Evolutionary conservation across 164 flowering plant genomes (phyloP).

Genomic region (grape (Vitis vinifera)): ASM3070453v1 NC_081810.1:13223501-13224000

Average conservation of each 20-base stretch:
- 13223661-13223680: conserved; percentile 12
- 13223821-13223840: no score
- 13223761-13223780: no score
- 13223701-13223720: conserved; percentile 27
- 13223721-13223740: conserved; percentile 13
- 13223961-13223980: no score
- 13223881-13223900: background rate
- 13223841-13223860: no score
- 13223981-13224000: background rate
- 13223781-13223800: no score
- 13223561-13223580: conserved; percentile 4
- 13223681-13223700: conserved; percentile 26
- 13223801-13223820: no score
- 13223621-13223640: conserved; percentile 7
- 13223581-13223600: conserved; percentile 11
- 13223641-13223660: conserved; percentile 15
- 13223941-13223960: no score
- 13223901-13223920: background rate
- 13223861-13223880: no score
- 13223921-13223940: background rate
- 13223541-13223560: conserved; percentile 15
- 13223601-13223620: background rate
- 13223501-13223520: conserved; percentile 10
- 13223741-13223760: background rate
- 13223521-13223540: conserved; percentile 10